phyloP scores from a whole-genome alignment of 352 stramenopile genomes.

The Globisporangium paddicum region DNA sequence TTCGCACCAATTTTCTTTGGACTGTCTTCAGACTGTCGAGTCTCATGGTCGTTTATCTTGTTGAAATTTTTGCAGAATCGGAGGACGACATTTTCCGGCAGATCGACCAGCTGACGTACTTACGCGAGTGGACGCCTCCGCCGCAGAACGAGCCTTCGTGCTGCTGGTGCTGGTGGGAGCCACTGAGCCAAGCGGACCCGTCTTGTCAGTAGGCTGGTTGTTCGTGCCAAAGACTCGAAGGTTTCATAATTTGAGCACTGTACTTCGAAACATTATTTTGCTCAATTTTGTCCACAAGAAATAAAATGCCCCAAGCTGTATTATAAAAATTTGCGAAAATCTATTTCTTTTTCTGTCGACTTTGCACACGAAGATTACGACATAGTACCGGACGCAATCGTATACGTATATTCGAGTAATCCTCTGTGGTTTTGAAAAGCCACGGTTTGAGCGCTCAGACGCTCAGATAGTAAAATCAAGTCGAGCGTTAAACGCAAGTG shows the following conservation, averaged over 20 bases:
- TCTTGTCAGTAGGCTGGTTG: not conserved
- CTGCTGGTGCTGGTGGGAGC: constrained; percentile 25
- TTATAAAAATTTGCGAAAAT: too few relatives aligned
- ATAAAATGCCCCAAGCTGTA: too few relatives aligned
- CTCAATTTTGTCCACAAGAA: too few relatives aligned
- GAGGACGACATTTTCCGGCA: constrained; percentile 73
- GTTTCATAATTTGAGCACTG: not conserved
- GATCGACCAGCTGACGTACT: constrained; percentile 55
- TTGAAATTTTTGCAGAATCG: constrained; percentile 31
- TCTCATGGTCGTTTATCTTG: too few relatives aligned
- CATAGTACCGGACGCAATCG: too few relatives aligned
- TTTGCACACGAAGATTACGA: too few relatives aligned
- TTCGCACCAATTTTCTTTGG: not conserved
- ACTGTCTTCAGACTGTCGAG: not conserved
- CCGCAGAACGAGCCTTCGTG: constrained; percentile 25
- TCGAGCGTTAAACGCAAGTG: too few relatives aligned
- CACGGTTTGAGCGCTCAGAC: too few relatives aligned
- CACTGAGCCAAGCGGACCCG: not conserved
- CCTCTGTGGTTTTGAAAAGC: not conserved
- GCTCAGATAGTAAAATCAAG: too few relatives aligned
- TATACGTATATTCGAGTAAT: too few relatives aligned
- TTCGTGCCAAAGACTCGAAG: not conserved
- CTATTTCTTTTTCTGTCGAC: too few relatives aligned
- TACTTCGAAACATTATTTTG: too few relatives aligned
- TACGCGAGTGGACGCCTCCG: constrained; percentile 46